Evolutionary conservation across 129 eudicot species (phyloP).

Genomic region (Helianthus annuus): HanXRQr2.0-SUNRISE NC_035444.2:17004429-17004928

Average conservation of each 20-base stretch:
- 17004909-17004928: constrained; percentile 73
- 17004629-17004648: constrained; percentile 52
- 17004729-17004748: constrained; percentile 58
- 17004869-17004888: constrained; percentile 61
- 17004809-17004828: constrained; percentile 62
- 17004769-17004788: constrained; percentile 67
- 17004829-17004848: constrained; percentile 63
- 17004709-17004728: constrained; percentile 55
- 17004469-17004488: background rate
- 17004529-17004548: constrained; percentile 15
- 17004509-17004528: constrained; percentile 4
- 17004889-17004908: constrained; percentile 63
- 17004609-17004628: constrained; percentile 31
- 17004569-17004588: constrained; percentile 27
- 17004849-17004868: constrained; percentile 71
- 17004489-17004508: background rate
- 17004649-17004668: constrained; percentile 41
- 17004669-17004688: constrained; percentile 61
- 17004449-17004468: background rate
- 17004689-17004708: constrained; percentile 65
- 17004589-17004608: background rate
- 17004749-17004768: constrained; percentile 83
- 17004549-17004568: background rate
- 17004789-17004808: constrained; percentile 52
- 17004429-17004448: no score